Evolutionary conservation across 2,329 filamentous ascomycete genomes (phyloP), one percentile per base, ranked within the genome.

Genomic region (Botryosphaeria agaves): DNA sequence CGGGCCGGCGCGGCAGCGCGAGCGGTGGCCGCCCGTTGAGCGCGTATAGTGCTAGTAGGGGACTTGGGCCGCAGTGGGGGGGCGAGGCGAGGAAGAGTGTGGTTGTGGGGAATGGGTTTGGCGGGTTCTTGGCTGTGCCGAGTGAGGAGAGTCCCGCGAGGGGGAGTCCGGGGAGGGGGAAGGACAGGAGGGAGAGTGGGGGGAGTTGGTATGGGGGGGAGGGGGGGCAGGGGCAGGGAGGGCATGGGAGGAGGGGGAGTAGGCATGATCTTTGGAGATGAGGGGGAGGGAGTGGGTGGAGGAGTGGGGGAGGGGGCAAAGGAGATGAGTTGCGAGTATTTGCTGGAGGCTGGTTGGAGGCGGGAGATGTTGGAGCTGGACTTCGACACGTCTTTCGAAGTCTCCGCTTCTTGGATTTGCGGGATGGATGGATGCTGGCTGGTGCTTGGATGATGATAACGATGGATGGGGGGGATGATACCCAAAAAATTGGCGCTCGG

Each of bases 41-140:
- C 35, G 52, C 55, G 34, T 62, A 61, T 38, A 52, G 48, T 26
- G 59, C 58, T 4, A 50, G 52, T 32, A 56, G 53, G 32, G 60
- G 60, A 5, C 46, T 64, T 0, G 64, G 66, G 23, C 61, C 66
- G 11, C 61, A 65, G 23, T 72, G 67, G 71, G 66, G 66, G 7
- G 64, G 66, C 6, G 66, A 70, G 31, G 63, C 66, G 4, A 54
- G 73, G 18, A 68, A 64, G 49, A 71, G 64, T 39, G 59, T 76
- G 6, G 59, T 76, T n/a, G 71, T 77, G 0, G 71, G 70, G 0
- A 76, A 76, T 44, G 72, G 72, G 2, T 73, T 73, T 36, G 72
- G 72, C 17, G 72, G 72, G 0, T 76, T 72, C 49, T 49, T 77
- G 12, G 69, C 72, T 12, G 62, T 77, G n/a, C 73, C 73, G 1